Evolutionary conservation across 176 grass and related monocot species (phyloP), one percentile per base, ranked within the genome.

Genomic region (Bonia amplexicaulis): DNA sequence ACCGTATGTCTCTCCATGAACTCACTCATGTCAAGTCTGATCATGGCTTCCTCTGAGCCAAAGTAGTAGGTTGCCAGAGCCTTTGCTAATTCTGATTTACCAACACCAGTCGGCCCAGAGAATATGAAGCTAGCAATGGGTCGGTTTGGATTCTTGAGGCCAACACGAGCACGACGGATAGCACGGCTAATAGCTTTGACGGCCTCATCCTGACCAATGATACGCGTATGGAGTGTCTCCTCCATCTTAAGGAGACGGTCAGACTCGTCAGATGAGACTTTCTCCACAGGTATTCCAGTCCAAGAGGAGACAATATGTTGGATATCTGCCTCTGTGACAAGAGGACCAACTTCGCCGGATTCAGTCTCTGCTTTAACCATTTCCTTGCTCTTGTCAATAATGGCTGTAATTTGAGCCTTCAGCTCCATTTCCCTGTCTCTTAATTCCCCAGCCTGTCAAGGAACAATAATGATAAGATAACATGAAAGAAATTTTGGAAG

Each of bases 41-140:
- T 94, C 96, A 95, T 98, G 66, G 96, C 91, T 80, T 95, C 96
- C 78, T 98, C 96, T 14, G 93, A 98, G 44, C 96, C 96, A 20
- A 95, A 98, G 74, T 95, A 98, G 77, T 93, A 95, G 35, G 96
- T 57, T 16, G 93, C 96, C 37, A 95, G 85, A 69, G 93, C 82
- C 80, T 98, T 98, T 58, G 95, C 95, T 31, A 98, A 82, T 80
- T 98, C 93, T 72, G 95, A 98, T 92, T 98, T 98, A 17, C 95
- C 95, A 72, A 98, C 95, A 71, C 95, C 95, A 73, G 95, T 98
- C 22, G 95, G 95, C 72, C 95, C 93, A 71, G 95, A 97, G 85
- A 97, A 97, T 80, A 97, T 97, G 87, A 97, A 97, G 82, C 95
- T 97, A 71, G 95, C 95, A 83, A 98, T 98, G 14, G 95, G 95